Percentiles rank a stretch among this genome's conserved stretches.
Evolutionary conservation across 257 asterid genomes (phyloP).

Genomic region (Misopates orontium): DNA sequence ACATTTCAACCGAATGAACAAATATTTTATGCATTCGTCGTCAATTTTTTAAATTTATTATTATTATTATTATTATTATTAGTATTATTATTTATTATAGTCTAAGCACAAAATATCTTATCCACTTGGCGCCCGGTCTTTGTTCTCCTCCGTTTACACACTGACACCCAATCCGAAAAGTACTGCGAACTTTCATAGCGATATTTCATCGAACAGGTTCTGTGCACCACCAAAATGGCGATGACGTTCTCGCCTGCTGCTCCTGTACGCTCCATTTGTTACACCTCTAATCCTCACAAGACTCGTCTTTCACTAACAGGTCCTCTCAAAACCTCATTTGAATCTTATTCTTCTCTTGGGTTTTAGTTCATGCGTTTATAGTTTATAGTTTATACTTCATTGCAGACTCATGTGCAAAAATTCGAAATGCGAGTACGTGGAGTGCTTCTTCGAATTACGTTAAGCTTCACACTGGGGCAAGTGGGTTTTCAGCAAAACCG

Average conservation of each 20-base stretch:
- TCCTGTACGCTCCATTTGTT: slow-evolving; percentile 49
- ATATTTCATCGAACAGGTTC: slow-evolving; percentile 43
- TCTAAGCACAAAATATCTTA: too few relatives aligned
- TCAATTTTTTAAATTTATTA: too few relatives aligned
- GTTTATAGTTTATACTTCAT: background rate
- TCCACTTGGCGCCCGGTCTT: too few relatives aligned
- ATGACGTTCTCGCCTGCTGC: slow-evolving; percentile 59
- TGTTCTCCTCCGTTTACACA: too few relatives aligned
- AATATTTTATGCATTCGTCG: too few relatives aligned
- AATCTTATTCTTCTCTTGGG: background rate
- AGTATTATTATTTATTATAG: too few relatives aligned
- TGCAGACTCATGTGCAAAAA: slow-evolving; percentile 44
- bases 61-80: too few relatives aligned
- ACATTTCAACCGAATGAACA: too few relatives aligned
- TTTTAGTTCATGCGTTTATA: background rate
- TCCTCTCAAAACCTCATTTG: slow-evolving; percentile 2
- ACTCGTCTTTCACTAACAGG: slow-evolving; percentile 44
- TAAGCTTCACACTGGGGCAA: slow-evolving; percentile 48
- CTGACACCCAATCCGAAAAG: too few relatives aligned
- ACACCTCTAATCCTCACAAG: slow-evolving; percentile 45
- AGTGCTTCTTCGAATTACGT: slow-evolving; percentile 69
- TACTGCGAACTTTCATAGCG: slow-evolving; percentile 7
- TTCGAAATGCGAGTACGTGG: slow-evolving; percentile 41
- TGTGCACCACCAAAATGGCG: slow-evolving; percentile 48
- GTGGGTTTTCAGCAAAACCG: slow-evolving; percentile 43